These are phyloP conservation scores for Pelargonium cotyledonis DNA, from an alignment of 441 rosid species.

Conservation along the genomic window DNA sequence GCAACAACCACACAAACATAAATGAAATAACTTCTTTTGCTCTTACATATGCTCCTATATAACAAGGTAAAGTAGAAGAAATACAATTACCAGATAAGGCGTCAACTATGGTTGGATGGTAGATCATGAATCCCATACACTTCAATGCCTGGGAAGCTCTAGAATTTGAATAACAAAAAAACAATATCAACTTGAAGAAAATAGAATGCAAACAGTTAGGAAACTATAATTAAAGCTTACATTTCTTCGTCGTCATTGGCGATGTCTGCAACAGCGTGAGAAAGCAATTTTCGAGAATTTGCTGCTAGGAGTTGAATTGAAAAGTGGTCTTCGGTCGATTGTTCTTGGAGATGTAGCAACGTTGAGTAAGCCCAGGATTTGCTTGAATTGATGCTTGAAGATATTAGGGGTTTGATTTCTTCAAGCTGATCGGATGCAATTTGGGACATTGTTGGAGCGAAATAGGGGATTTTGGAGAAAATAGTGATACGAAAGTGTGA, in stretches of 20 bases:
- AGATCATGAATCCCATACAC: constrained; percentile 51
- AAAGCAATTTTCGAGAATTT: constrained; percentile 19
- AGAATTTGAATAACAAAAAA: neutral
- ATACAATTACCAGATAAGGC: constrained; percentile 29
- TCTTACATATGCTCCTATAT: neutral
- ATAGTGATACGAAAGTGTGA: neutral
- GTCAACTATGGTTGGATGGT: constrained; percentile 39
- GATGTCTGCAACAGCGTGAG: constrained; percentile 25
- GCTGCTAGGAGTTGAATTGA: constrained; percentile 28
- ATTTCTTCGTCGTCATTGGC: constrained; percentile 38
- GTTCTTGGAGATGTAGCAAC: constrained; percentile 34
- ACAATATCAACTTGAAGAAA: neutral
- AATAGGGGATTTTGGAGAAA: neutral
- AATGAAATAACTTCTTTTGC: neutral
- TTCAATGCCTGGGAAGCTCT: constrained; percentile 57
- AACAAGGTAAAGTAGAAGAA: neutral
- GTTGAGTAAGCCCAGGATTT: constrained; percentile 38
- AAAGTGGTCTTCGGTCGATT: constrained; percentile 23
- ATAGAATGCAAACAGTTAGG: neutral
- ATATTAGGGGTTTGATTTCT: constrained; percentile 30
- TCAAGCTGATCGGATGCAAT: constrained; percentile 24
- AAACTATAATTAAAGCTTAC: constrained; percentile 19
- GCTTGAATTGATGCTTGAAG: constrained; percentile 26
- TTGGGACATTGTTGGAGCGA: constrained; percentile 24
- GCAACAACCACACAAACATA: constrained; percentile 6